phyloP scores from a whole-genome alignment of 805 yeast species.

The Torulaspora gathmanii region DNA sequence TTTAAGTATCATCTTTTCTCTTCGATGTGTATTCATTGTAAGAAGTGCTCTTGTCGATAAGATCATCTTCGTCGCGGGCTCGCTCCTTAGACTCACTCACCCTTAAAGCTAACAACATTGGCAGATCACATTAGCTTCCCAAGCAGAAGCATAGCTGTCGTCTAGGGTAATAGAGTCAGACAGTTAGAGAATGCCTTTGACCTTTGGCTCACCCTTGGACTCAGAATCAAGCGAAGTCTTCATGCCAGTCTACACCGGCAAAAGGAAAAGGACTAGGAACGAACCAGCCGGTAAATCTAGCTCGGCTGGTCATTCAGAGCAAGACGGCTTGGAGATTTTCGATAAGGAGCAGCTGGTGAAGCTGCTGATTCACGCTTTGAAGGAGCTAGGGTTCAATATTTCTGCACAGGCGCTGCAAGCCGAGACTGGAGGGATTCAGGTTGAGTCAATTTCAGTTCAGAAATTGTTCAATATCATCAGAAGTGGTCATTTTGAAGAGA shows the following conservation, averaged over 20 bases:
- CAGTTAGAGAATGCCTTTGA: constrained; percentile 10
- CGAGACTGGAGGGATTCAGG: constrained; percentile 40
- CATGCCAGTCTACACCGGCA: constrained; percentile 14
- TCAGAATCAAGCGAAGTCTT: constrained; percentile 13
- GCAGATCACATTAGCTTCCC: no score
- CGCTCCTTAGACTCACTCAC: background rate
- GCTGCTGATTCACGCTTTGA: constrained; percentile 46
- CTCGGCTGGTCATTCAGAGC: constrained; percentile 1
- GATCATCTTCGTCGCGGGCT: background rate
- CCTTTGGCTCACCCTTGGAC: constrained; percentile 9
- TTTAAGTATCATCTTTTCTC: background rate
- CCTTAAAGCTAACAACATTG: background rate
- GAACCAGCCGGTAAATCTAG: background rate
- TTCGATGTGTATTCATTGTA: background rate
- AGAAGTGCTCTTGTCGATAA: background rate
- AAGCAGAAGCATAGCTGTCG: no score
- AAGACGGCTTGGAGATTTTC: constrained; percentile 11
- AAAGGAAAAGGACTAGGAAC: constrained; percentile 10
- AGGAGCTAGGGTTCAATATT: constrained; percentile 44
- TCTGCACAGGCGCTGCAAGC: constrained; percentile 39
- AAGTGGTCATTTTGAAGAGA: constrained; percentile 40
- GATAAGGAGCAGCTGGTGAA: constrained; percentile 42
- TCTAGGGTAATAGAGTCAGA: background rate
- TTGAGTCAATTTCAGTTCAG: constrained; percentile 43
- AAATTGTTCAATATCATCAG: constrained; percentile 38